phyloP scores from a whole-genome alignment of 148 eudicot genomes.

The Rhododendron ovatum region DNA sequence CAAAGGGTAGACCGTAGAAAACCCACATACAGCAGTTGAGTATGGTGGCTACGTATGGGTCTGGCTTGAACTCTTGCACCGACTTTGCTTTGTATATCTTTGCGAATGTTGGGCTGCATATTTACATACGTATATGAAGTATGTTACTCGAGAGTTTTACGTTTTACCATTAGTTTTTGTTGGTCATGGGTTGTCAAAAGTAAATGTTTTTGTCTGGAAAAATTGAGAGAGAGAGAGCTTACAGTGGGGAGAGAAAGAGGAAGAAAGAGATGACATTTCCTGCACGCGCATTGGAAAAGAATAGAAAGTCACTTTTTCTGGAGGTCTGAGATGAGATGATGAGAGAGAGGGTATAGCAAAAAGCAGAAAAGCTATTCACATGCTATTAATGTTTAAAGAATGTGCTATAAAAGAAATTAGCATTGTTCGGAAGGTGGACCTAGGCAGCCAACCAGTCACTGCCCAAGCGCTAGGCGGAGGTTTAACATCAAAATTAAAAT shows the following conservation, averaged over 20 bases:
- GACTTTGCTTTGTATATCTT: slow-evolving; percentile 52
- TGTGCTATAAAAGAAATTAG: too few species aligned
- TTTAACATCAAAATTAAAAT: too few species aligned
- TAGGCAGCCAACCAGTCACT: too few species aligned
- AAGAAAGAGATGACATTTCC: slow-evolving; percentile 62
- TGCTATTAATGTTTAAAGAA: too few species aligned
- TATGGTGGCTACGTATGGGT: slow-evolving; percentile 61
- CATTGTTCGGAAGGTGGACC: too few species aligned
- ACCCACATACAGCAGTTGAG: slow-evolving; percentile 75
- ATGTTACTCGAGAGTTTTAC: background rate
- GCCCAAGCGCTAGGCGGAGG: too few species aligned
- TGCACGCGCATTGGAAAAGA: slow-evolving; percentile 18
- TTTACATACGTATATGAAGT: background rate
- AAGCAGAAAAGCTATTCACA: too few species aligned
- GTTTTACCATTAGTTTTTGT: background rate
- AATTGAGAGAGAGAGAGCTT: slow-evolving; percentile 6
- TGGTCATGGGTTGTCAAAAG: background rate
- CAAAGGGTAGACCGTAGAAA: slow-evolving; percentile 67
- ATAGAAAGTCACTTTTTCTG: background rate
- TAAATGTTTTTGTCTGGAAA: background rate
- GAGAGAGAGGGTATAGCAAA: background rate
- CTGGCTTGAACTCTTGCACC: slow-evolving; percentile 57
- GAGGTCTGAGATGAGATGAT: background rate
- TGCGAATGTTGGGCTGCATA: slow-evolving; percentile 58
- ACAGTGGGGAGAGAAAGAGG: slow-evolving; percentile 60